Base-by-base conservation (phyloP, 305 asterid species). In the Caryopteris hybrid region DNA sequence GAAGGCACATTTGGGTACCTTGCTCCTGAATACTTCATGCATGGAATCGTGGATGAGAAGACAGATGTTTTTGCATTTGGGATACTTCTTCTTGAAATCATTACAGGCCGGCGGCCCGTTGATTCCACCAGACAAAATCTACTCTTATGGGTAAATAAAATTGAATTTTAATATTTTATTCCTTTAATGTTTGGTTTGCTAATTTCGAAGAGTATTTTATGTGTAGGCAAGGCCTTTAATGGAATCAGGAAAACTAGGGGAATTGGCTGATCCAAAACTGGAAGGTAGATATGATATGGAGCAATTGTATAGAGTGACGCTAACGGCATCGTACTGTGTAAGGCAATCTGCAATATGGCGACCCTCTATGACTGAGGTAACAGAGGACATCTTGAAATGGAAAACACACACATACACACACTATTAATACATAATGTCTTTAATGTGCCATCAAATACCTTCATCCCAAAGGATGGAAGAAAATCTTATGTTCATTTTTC, bases 1-100 rank as follows among this genome's bases (percentile, higher is more conserved):
- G 96, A 91, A 63, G 97, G 97, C 5, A 91, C 96, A 31, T 89
- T 89, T 61, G 97, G 97, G 11, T 91, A 87, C 66, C 70, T 89
- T 10, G 96, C 97, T 31, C 97, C 97, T 12, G 97, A 91, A 66
- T 91, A 83, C 74, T 86, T 91, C 67, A 81, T 87, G 88, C 90
- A 87, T 41, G 97, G 97, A 11, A 83, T 85, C 67, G 97, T 91
- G 0, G 96, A 91, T 60, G 97, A 89, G 71, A 91, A 91, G 64
- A 88, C 87, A 0, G 97, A 91, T 66, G 79, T 91, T 57, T 91
- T 82, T 67, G 93, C 97, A 20, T 85, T 91, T 36, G 97, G 96
- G 22, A 74, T 91, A 18, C 90, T 91, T 20, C 86, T 91, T 12
- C 51, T 89, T 6, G 97, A 91, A 67, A 85, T 91, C 12, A 61